Evolutionary conservation across 129 eudicot genomes (phyloP).

Genomic region (Pseudognaphalium luteoalbum): DNA sequence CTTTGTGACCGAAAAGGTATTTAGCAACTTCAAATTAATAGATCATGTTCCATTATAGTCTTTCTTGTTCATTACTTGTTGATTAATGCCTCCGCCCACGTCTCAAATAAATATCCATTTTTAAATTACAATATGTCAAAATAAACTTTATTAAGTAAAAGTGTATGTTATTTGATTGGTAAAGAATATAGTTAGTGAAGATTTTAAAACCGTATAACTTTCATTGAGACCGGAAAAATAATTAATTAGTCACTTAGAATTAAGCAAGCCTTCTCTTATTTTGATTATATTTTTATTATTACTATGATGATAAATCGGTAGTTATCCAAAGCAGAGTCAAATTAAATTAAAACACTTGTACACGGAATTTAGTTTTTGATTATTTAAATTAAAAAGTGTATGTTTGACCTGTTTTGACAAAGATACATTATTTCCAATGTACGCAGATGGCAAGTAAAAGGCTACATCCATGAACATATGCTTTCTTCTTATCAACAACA

Average conservation of each 20-base stretch:
- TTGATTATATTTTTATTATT: neutral
- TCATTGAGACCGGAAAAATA: no score
- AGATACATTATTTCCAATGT: slow-evolving; percentile 20
- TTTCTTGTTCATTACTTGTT: slow-evolving; percentile 1
- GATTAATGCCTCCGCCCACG: neutral
- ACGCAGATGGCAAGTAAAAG: slow-evolving; percentile 51
- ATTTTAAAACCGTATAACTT: no score
- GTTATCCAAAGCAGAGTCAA: neutral
- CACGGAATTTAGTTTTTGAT: no score
- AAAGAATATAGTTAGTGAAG: no score
- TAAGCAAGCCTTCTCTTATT: neutral
- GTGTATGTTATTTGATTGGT: no score
- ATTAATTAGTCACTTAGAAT: neutral
- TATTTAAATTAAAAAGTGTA: slow-evolving; percentile 4
- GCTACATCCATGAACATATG: slow-evolving; percentile 26
- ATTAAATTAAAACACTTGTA: neutral
- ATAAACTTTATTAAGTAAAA: no score
- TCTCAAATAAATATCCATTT: no score
- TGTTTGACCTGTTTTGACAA: slow-evolving; percentile 6
- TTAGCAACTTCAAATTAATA: neutral
- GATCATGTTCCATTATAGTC: slow-evolving; percentile 3
- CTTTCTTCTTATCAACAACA: slow-evolving; percentile 25
- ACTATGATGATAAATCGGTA: neutral
- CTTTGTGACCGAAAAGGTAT: slow-evolving; percentile 63
- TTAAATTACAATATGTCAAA: no score